Percentiles rank a stretch among this genome's conserved stretches.
These are phyloP conservation scores for Leishmania guyanensis DNA, from an alignment of 208 protist genomes.

Conservation along the genomic window DNA sequence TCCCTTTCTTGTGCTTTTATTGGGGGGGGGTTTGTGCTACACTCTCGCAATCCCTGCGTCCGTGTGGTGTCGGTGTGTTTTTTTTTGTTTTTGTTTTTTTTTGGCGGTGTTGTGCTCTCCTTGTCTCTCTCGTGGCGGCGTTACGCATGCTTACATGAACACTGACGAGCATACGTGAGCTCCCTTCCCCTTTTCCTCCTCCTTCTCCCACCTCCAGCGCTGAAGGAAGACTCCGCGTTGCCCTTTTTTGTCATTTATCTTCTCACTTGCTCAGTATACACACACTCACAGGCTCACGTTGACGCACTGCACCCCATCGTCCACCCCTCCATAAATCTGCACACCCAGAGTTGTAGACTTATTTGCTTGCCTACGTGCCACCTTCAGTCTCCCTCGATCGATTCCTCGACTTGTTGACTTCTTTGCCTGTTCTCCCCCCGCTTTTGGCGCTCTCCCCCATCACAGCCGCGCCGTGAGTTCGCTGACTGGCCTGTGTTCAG, in stretches of 20 bases:
- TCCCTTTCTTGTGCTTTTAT: background rate
- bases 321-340: background rate
- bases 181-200: background rate
- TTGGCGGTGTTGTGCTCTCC: background rate
- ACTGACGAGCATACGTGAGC: background rate
- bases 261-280: background rate
- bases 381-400: background rate
- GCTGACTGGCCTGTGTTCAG: background rate
- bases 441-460: background rate
- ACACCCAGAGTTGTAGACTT: background rate
- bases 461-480: background rate
- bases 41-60: background rate
- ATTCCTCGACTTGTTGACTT: background rate
- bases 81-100: conserved; percentile 1
- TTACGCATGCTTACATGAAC: background rate
- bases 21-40: background rate
- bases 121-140: background rate
- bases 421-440: background rate
- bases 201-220: background rate
- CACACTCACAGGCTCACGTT: background rate
- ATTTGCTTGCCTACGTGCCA: background rate
- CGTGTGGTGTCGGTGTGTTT: background rate
- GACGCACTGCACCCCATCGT: background rate
- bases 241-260: background rate
- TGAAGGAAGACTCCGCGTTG: background rate